Base-by-base conservation (phyloP, 2,329 filamentous ascomycete species). In the Cadophora malorum region DNA sequence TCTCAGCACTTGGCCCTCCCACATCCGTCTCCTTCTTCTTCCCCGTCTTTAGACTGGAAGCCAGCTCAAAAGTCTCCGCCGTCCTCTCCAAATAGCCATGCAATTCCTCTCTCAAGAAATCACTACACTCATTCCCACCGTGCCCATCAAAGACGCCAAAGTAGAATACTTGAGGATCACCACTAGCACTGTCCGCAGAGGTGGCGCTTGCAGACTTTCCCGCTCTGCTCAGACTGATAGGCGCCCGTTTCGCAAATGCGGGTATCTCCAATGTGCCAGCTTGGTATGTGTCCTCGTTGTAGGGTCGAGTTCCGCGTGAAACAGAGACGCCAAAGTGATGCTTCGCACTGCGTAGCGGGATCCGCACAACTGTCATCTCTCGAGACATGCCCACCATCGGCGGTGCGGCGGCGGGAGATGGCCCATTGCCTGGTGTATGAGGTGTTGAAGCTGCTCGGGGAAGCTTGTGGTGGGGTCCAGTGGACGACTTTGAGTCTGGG, bases 121-220 rank as follows among this genome's bases (percentile, higher is more conserved):
- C 89, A 68, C 93, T 94, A 79, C 96, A 98, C 78, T 97, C 92
- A 23, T 83, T 86, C 23, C 96, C 96, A 10, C 96, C 96, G 81
- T 99, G 96, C 2, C 96, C 96, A 79, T 99, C 96, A 76, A 98
- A 99, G 0, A 98, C 90, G 1, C 88, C 94, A 84, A 97, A 99
- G 79, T 98, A 99, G 80, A 99, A 99, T 41, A 98, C 90, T 78
- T 98, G 95, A 0, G 95, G 95, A 77, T 98, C 95, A 2, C 95
- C 95, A 70, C 88, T 91, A 1, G 91, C 88, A 71, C 90, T 91
- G 67, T 92, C 91, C 6, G 93, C 92, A 10, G 84, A 88, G 28
- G 86, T 92, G 61, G 86, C 89, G 79, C 88, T 88, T 3, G 47
- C 47, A 35, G 69, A 70, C 25, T 66, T 65, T 10, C 70, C 67